Percentiles rank a stretch among this genome's conserved stretches.
Evolutionary conservation across 129 eudicot genomes (phyloP).

Genomic region (Flaveria sonorensis): DNA sequence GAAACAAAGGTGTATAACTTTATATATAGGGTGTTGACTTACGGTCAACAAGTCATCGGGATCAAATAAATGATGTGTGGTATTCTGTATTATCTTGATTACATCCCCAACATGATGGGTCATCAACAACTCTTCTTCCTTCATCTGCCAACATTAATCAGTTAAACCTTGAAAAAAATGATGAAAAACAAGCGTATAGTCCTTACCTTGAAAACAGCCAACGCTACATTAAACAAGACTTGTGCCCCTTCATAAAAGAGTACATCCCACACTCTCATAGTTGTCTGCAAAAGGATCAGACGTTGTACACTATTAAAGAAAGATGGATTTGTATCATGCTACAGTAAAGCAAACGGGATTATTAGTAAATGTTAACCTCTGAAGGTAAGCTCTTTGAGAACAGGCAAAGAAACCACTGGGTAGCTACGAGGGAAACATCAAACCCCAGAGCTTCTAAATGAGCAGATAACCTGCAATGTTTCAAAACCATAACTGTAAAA

Average conservation of each 20-base stretch:
- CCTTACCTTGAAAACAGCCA: conserved; percentile 85
- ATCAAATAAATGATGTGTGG: conserved; percentile 84
- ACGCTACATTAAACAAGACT: conserved; percentile 72
- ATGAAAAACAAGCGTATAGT: not conserved
- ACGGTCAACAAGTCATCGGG: conserved; percentile 90
- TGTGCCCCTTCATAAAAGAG: conserved; percentile 92
- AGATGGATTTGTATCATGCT: not conserved
- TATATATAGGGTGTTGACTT: conserved; percentile 22
- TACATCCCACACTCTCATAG: conserved; percentile 94
- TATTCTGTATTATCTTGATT: conserved; percentile 68
- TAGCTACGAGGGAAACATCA: conserved; percentile 89
- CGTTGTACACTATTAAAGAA: not conserved
- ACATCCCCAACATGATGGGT: conserved; percentile 83
- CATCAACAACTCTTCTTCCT: conserved; percentile 77
- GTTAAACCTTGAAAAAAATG: not conserved
- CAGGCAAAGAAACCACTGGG: conserved; percentile 95
- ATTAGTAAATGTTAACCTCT: conserved; percentile 51
- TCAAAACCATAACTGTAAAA: not conserved
- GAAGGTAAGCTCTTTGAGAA: conserved; percentile 95
- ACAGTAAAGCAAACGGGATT: not conserved
- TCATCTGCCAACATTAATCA: conserved; percentile 49
- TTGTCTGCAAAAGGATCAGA: conserved; percentile 58
- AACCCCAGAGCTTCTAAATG: conserved; percentile 85
- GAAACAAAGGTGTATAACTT: not conserved
- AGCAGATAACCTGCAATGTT: conserved; percentile 67